A percentile compares a stretch with the other conserved stretches of the same genome.
Conservation (phyloP, 257 asterid genomes). For the Scutellaria baicalensis region DNA sequence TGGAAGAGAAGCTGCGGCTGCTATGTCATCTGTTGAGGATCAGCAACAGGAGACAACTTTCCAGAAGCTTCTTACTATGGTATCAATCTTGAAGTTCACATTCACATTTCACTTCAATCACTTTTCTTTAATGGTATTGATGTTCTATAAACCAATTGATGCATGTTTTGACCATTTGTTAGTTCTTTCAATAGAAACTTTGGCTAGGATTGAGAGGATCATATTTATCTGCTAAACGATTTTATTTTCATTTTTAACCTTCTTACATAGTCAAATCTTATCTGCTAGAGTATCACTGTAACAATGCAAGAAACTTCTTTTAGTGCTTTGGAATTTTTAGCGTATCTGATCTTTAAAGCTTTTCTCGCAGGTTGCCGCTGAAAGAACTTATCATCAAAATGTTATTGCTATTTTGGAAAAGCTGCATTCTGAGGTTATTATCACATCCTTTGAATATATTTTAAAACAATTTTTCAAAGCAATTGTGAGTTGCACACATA, state of each 20-base stretch:
- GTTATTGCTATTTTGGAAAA: conserved; percentile 72
- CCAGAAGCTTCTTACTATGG: conserved; percentile 74
- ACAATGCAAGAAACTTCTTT: not conserved
- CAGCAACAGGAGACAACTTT: conserved; percentile 77
- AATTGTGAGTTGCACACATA: not conserved
- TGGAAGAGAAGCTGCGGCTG: conserved; percentile 87
- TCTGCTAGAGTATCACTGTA: not conserved
- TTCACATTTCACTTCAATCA: not conserved
- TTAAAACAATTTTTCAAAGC: not conserved
- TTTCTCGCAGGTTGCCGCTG: conserved; percentile 75
- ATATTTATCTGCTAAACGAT: too few relatives aligned
- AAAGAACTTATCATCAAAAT: conserved; percentile 79
- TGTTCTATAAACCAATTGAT: not conserved
- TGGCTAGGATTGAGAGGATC: not conserved
- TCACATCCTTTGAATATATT: not conserved
- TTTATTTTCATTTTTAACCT: not conserved
- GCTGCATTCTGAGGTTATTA: conserved; percentile 67
- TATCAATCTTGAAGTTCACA: conserved; percentile 16
- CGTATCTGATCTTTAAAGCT: conserved; percentile 17
- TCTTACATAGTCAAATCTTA: not conserved
- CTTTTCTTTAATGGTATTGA: not conserved
- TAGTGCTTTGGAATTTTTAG: not conserved
- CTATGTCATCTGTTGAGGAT: conserved; percentile 84
- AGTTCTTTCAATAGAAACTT: not conserved
- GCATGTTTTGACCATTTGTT: not conserved